A percentile compares a stretch with the other conserved stretches of the same genome.
Conservation (phyloP, 805 yeast genomes). For the Zygoascus bituminiphila region DNA sequence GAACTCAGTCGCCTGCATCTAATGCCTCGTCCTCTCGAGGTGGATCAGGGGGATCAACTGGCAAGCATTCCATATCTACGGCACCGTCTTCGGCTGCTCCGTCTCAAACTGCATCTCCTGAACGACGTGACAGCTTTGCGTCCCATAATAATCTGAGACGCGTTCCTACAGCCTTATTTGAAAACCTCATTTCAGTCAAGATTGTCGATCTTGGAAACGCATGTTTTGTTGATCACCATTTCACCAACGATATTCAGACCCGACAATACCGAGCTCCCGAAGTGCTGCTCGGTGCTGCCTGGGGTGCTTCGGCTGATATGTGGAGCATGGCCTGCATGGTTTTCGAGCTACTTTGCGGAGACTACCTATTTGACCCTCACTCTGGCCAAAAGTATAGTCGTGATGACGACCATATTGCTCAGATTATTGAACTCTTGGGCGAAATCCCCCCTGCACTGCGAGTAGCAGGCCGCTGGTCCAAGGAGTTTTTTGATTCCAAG, state of each 20-base stretch:
- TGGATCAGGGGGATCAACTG: not conserved
- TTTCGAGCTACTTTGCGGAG: slow-evolving; percentile 90
- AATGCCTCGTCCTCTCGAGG: not conserved
- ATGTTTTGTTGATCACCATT: slow-evolving; percentile 71
- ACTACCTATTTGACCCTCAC: slow-evolving; percentile 86
- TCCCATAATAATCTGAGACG: not conserved
- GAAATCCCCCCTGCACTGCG: slow-evolving; percentile 52
- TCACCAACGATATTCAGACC: slow-evolving; percentile 84
- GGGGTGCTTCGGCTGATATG: slow-evolving; percentile 94
- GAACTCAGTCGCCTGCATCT: not conserved
- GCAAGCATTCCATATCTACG: not conserved
- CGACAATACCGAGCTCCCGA: slow-evolving; percentile 93
- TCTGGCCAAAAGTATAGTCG: slow-evolving; percentile 52
- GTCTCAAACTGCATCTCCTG: not conserved
- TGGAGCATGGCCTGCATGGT: slow-evolving; percentile 94
- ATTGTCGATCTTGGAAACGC: slow-evolving; percentile 94
- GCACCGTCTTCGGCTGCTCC: not conserved
- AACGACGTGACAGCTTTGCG: not conserved
- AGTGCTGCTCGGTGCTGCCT: slow-evolving; percentile 63
- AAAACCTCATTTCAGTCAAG: slow-evolving; percentile 64
- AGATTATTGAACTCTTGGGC: slow-evolving; percentile 78
- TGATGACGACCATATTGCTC: slow-evolving; percentile 96
- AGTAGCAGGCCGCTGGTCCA: slow-evolving; percentile 51
- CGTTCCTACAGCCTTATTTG: slow-evolving; percentile 19
- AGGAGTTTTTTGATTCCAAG: slow-evolving; percentile 53